Percentiles rank a stretch among this genome's conserved stretches.
phyloP scores from a whole-genome alignment of 2,329 filamentous ascomycete genomes.

The Aspergillus terreus region DNA sequence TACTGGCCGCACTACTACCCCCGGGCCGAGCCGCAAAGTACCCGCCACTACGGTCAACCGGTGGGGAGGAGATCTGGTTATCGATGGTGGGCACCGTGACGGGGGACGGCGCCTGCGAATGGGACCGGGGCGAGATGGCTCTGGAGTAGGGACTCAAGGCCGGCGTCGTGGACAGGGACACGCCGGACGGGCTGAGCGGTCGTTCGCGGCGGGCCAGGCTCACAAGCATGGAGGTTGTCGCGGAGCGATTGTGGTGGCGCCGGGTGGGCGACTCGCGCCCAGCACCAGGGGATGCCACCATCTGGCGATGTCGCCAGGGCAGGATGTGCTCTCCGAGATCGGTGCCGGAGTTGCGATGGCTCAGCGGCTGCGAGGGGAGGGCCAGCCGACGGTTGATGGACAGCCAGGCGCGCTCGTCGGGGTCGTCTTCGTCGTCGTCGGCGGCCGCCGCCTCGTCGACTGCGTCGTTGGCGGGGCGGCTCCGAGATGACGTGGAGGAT shows the following conservation, averaged over 20 bases:
- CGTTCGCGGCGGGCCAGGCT: conserved; percentile 10
- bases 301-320: conserved; percentile 6
- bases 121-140: conserved; percentile 16
- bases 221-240: conserved; percentile 29
- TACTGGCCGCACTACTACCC: conserved; percentile 15
- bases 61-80: conserved; percentile 8
- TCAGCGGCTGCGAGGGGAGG: conserved; percentile 30
- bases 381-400: conserved; percentile 37
- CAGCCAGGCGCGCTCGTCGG: conserved; percentile 37
- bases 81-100: conserved; percentile 5
- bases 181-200: conserved; percentile 6
- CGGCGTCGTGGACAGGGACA: conserved; percentile 16
- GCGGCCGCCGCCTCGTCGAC: conserved; percentile 12
- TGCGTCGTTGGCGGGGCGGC: conserved; percentile 1
- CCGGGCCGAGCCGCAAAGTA: conserved; percentile 20
- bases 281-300: neutral
- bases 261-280: conserved; percentile 3
- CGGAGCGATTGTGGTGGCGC: conserved; percentile 31
- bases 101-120: conserved; percentile 7
- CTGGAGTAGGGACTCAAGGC: conserved; percentile 15
- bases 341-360: conserved; percentile 10
- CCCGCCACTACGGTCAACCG: conserved; percentile 12
- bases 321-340: conserved; percentile 8
- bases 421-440: conserved; percentile 20
- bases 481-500: conserved; percentile 19